A percentile compares a stretch with the other conserved stretches of the same genome.
Conservation (phyloP, 768 basidiomycete species). For the Rhizopogon vulgaris region DNA sequence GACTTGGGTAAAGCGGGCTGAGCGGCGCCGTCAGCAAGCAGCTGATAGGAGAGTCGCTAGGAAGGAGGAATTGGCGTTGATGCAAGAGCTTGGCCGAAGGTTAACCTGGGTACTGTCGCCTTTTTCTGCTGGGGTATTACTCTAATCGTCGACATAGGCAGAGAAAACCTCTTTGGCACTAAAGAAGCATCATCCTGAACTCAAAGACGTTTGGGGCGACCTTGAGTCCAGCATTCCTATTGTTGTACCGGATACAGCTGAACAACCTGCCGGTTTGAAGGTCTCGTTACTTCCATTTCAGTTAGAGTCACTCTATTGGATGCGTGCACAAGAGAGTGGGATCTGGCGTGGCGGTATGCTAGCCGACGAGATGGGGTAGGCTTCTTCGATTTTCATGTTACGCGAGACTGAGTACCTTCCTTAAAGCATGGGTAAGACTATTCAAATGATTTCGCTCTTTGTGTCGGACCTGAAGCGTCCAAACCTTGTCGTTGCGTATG, state of each 20-base stretch:
- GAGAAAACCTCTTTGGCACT: slow-evolving; percentile 65
- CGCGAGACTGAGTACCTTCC: slow-evolving; percentile 5
- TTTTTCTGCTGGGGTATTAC: slow-evolving; percentile 6
- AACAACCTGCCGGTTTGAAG: slow-evolving; percentile 80
- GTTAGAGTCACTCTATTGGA: slow-evolving; percentile 91
- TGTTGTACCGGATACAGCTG: slow-evolving; percentile 59
- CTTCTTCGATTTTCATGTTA: slow-evolving; percentile 5
- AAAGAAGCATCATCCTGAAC: slow-evolving; percentile 69
- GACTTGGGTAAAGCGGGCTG: slow-evolving; percentile 7
- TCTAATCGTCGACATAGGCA: slow-evolving; percentile 38
- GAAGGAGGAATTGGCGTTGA: slow-evolving; percentile 44
- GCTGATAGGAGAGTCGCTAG: slow-evolving; percentile 26
- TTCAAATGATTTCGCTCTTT: slow-evolving; percentile 90
- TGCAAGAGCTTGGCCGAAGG: slow-evolving; percentile 59
- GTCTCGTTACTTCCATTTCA: slow-evolving; percentile 90
- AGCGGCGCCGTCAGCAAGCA: slow-evolving; percentile 12
- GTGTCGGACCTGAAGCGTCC: slow-evolving; percentile 73
- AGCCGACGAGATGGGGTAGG: slow-evolving; percentile 91
- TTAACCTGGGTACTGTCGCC: slow-evolving; percentile 56
- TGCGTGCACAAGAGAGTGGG: slow-evolving; percentile 86
- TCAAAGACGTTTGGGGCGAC: slow-evolving; percentile 84
- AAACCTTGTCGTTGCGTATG: slow-evolving; percentile 89
- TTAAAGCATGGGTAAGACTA: slow-evolving; percentile 86
- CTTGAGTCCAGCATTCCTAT: slow-evolving; percentile 57
- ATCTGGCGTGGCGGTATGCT: slow-evolving; percentile 90